phyloP scores from a whole-genome alignment of 345 rosid species.

The Moringa oleifera region DNA sequence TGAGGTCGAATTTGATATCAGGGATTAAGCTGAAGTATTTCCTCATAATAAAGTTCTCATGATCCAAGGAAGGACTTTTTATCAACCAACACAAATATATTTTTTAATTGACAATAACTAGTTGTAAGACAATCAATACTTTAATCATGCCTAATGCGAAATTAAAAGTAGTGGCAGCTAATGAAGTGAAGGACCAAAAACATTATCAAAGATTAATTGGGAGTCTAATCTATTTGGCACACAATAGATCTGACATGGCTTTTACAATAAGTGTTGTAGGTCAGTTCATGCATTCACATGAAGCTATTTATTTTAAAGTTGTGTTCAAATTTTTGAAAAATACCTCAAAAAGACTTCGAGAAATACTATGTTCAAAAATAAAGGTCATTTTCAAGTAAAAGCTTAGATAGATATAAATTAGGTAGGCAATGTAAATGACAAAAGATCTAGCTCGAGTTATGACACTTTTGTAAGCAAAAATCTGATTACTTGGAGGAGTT shows the following conservation, averaged over 20 bases:
- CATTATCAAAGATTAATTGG: conserved; percentile 2
- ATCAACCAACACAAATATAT: too few relatives aligned
- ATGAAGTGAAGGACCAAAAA: background rate
- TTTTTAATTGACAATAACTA: too few relatives aligned
- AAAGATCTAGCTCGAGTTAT: too few relatives aligned
- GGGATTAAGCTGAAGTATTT: background rate
- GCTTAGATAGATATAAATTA: background rate
- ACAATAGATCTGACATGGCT: too few relatives aligned
- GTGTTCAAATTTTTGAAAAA: background rate
- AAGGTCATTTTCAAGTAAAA: background rate
- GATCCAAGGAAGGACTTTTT: too few relatives aligned
- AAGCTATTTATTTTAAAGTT: background rate
- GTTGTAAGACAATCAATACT: background rate
- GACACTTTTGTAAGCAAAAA: too few relatives aligned
- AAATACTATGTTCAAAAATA: too few relatives aligned
- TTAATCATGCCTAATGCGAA: background rate
- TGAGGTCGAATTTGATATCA: background rate
- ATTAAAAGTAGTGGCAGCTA: background rate
- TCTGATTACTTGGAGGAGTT: too few relatives aligned
- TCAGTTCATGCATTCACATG: background rate
- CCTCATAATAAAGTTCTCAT: background rate
- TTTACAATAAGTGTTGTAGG: too few relatives aligned
- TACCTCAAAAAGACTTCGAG: background rate
- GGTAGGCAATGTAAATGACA: background rate
- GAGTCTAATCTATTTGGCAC: conserved; percentile 1